Percentiles rank a stretch among this genome's conserved stretches.
phyloP scores from a whole-genome alignment of 2,329 filamentous ascomycete genomes.

The Herpomyces periplanetae region DNA sequence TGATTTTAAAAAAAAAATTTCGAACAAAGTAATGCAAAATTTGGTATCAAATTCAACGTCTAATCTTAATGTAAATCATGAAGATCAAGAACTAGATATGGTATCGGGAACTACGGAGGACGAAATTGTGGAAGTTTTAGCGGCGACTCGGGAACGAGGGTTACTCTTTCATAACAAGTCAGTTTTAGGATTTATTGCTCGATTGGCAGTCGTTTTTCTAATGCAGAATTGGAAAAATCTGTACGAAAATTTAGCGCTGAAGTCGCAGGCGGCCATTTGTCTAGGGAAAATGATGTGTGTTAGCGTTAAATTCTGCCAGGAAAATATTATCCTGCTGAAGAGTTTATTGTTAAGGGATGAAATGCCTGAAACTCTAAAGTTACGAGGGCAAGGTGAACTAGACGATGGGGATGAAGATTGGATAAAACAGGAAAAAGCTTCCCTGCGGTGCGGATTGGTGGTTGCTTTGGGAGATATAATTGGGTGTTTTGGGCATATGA shows the following conservation, averaged over 20 bases:
- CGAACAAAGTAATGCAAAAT: conserved; percentile 34
- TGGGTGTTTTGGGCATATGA: conserved; percentile 93
- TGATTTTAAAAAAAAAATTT: conserved; percentile 87
- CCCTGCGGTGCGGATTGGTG: conserved; percentile 79
- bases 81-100: conserved; percentile 62
- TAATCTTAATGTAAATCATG: conserved; percentile 14
- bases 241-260: conserved; percentile 56
- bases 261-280: conserved; percentile 70
- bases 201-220: conserved; percentile 57
- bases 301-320: conserved; percentile 76
- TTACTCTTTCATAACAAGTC: conserved; percentile 45
- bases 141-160: conserved; percentile 46
- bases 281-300: conserved; percentile 97
- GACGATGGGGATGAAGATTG: no score
- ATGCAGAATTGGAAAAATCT: conserved; percentile 79
- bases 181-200: conserved; percentile 57
- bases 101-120: conserved; percentile 89
- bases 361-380: conserved; percentile 56
- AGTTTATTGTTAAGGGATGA: conserved; percentile 86
- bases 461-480: conserved; percentile 96
- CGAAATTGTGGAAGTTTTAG: conserved; percentile 58
- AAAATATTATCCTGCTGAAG: conserved; percentile 62
- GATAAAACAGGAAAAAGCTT: no score
- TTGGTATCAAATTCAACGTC: conserved; percentile 5
- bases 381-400: no score